Percentiles rank a stretch among this genome's conserved stretches.
Conservation (phyloP, 1,139 yeast genomes). For the Taphrina betulina region DNA sequence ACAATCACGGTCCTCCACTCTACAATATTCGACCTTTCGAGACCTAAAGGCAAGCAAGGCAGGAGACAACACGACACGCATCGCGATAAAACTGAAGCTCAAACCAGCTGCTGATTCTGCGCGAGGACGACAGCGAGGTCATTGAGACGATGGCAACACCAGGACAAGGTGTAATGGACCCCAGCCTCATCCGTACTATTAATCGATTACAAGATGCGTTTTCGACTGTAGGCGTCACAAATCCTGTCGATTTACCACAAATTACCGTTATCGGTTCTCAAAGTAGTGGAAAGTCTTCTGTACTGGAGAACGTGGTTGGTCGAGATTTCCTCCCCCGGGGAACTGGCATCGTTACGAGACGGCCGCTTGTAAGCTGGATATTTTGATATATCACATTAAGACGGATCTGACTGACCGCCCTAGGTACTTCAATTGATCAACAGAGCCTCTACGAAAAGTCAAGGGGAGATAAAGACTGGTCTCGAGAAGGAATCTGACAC, state of each 20-base stretch:
- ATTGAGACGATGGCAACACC: conserved; percentile 16
- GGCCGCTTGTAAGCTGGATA: conserved; percentile 75
- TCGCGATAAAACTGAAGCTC: no score
- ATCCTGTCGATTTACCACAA: conserved; percentile 76
- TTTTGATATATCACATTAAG: no score
- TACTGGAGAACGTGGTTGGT: conserved; percentile 89
- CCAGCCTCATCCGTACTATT: conserved; percentile 81
- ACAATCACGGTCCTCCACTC: no score
- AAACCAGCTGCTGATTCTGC: no score
- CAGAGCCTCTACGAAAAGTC: conserved; percentile 37
- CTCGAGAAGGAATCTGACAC: conserved; percentile 39
- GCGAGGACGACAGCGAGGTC: no score
- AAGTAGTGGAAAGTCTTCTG: conserved; percentile 91
- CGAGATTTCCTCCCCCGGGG: conserved; percentile 85
- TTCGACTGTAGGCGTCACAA: conserved; percentile 72
- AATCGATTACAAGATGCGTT: conserved; percentile 90
- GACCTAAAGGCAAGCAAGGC: no score
- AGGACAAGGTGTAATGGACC: conserved; percentile 62
- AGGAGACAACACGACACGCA: no score
- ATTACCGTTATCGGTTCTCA: conserved; percentile 96
- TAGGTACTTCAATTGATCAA: conserved; percentile 41
- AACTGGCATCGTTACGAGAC: conserved; percentile 91
- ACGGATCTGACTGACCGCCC: neutral
- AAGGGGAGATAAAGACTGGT: conserved; percentile 37
- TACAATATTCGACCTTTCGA: no score